phyloP scores from a whole-genome alignment of 805 yeast species.

The Yamadazyma sp. region DNA sequence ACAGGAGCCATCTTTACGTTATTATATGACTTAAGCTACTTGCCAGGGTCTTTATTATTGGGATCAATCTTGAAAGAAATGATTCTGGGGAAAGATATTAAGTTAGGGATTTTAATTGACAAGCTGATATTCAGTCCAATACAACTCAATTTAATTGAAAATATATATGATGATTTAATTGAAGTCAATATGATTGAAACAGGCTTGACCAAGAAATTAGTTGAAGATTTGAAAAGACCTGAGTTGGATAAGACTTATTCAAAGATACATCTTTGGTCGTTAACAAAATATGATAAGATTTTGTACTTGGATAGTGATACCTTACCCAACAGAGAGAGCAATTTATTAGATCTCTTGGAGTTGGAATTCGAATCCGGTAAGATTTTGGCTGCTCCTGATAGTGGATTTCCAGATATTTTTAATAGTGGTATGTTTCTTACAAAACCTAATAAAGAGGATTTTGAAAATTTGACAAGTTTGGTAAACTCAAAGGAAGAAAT shows the following conservation, averaged over 20 bases:
- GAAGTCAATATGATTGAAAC: conserved; percentile 22
- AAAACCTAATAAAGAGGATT: conserved; percentile 48
- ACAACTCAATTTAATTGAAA: conserved; percentile 26
- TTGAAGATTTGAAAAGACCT: conserved; percentile 43
- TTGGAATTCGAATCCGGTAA: conserved; percentile 20
- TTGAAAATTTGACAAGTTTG: conserved; percentile 34
- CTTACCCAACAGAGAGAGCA: conserved; percentile 31
- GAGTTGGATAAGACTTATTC: conserved; percentile 53
- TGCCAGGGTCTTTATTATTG: conserved; percentile 57
- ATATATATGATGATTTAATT: conserved; percentile 28
- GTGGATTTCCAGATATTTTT: conserved; percentile 92
- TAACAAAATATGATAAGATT: conserved; percentile 42
- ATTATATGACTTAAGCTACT: conserved; percentile 47
- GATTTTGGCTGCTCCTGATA: conserved; percentile 66
- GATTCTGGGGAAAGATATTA: conserved; percentile 12
- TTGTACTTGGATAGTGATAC: conserved; percentile 68
- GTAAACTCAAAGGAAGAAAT: conserved; percentile 17
- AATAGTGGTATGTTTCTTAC: conserved; percentile 73
- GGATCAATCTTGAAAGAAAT: conserved; percentile 32
- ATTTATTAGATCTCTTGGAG: conserved; percentile 28
- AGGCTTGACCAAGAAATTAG: conserved; percentile 22
- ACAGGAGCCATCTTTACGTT: conserved; percentile 44
- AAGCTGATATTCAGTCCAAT: conserved; percentile 19
- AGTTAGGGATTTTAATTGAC: conserved; percentile 34
- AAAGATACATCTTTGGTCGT: conserved; percentile 56